Base-by-base conservation (phyloP, 140 eudicot species). In the Bidens hawaiensis region DNA sequence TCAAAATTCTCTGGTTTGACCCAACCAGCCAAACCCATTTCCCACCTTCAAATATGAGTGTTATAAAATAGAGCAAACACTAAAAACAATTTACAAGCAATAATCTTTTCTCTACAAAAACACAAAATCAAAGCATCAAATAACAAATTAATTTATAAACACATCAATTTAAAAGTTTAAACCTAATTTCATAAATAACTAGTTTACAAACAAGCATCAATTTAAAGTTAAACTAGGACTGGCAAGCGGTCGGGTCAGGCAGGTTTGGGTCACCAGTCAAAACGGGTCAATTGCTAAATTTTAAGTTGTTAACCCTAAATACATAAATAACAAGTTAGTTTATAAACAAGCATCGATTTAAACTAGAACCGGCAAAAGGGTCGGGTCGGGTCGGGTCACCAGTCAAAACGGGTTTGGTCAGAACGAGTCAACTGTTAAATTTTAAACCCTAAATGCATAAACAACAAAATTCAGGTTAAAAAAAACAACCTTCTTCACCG, bases 401-500 rank as follows among this genome's bases (percentile, higher is more conserved):
- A n/a, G n/a, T n/a, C n/a, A n/a, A n/a, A n/a, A n/a, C n/a, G n/a
- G n/a, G n/a, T n/a, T n/a, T n/a, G n/a, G n/a, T n/a, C n/a, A n/a
- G n/a, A n/a, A n/a, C n/a, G n/a, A n/a, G n/a, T n/a, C n/a, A n/a
- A n/a, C n/a, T n/a, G n/a, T n/a, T n/a, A n/a, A n/a, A n/a, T n/a
- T n/a, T n/a, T n/a, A n/a, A 21, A 56, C 4, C 2, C 7, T 4
- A 15, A 34, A 56, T 57, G 56, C 45, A 30, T 55, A 41, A 53
- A 38, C 16, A 53, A 52, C 53, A 67, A 38, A 40, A 3, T 41
- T 24, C 26, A 59, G 67, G 8, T 40, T 2, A 13, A 36, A 19
- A n/a, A 64, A 78, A 63, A 75, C 61, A 61, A 86, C 97, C 97
- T 86, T 80, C 74, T 81, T 58, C 55, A 87, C 67, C 33, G 81